Conservation (phyloP, 2,329 filamentous ascomycete species). For the Dothistroma septosporum region DNA sequence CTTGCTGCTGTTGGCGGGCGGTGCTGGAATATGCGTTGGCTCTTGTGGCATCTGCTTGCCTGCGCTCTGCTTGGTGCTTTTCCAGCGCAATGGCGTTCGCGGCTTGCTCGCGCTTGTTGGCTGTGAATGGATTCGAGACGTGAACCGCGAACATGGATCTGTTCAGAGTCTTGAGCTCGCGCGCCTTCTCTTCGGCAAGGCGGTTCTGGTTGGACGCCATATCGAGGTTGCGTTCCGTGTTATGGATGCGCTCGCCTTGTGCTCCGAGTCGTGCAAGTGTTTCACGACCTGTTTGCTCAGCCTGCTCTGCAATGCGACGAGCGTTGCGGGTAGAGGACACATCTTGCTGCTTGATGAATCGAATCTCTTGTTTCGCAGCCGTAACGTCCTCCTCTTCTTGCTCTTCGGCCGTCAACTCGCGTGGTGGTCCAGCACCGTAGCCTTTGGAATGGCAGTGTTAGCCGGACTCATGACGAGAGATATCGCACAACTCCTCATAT, state of each 20-base stretch:
- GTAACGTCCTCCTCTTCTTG: conserved; percentile 71
- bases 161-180: conserved; percentile 80
- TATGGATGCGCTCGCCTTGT: conserved; percentile 76
- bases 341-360: conserved; percentile 72
- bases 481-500: neutral
- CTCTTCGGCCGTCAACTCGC: conserved; percentile 76
- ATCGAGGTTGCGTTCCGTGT: conserved; percentile 79
- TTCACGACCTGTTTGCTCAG: conserved; percentile 65
- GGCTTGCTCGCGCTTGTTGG: conserved; percentile 54
- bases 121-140: conserved; percentile 56
- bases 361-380: conserved; percentile 69
- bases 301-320: conserved; percentile 62
- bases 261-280: conserved; percentile 70
- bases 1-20: conserved; percentile 62
- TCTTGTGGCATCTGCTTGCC: conserved; percentile 53
- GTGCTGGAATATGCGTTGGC: conserved; percentile 49
- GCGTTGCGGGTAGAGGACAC: conserved; percentile 68
- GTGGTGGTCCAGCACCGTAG: conserved; percentile 59
- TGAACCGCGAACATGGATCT: conserved; percentile 76
- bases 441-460: conserved; percentile 10
- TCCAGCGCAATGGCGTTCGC: conserved; percentile 67
- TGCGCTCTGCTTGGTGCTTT: conserved; percentile 57
- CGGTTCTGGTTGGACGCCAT: conserved; percentile 67
- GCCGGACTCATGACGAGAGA: conserved; percentile 5
- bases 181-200: conserved; percentile 72